Base-by-base conservation (phyloP, 805 yeast genomes). In the Candida easanensis region DNA sequence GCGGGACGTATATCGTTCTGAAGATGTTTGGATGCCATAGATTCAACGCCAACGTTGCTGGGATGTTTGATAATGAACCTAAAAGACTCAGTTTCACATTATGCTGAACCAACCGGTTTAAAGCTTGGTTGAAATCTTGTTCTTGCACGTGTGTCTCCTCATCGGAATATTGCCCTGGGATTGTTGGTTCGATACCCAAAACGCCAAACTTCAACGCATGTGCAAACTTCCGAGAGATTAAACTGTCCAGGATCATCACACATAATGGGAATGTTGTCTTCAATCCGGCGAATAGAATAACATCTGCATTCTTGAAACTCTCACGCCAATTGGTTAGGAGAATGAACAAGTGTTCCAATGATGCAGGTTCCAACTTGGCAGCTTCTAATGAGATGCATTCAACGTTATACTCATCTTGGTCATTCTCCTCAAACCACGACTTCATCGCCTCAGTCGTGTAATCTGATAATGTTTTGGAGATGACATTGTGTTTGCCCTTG, bases 11-110 rank as follows among this genome's bases (percentile, higher is more conserved):
- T 27, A 79, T 67, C 10, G 77, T 76, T 42, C 84, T 58, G 46
- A 73, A 69, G 23, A 80, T 77, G 52, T 78, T 77, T 1, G 84
- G 82, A 58, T 80, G 85, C 36, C 53, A 65, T 5, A 74, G 60
- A 50, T 78, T 79, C 1, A 79, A 57, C 0, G 80, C 78, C 27
- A 79, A 54, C 15, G 82, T 78, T 13, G 77, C 72, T 31, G 76
- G 66, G 2, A 77, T 52, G 52, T 76, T 79, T 46, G 74, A 74
- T 22, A 76, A 61, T 3, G 78, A 71, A 0, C 82, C 80, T 27
- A 77, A 65, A 14, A 45, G 3, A 17, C 26, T 36, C 21, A 45
- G 19, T 32, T 49, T 43, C 27, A 48, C 38, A 19, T 44, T 40
- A 19, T 45, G 45, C 4, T 31, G 17, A n/a, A 30, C 21, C 3